Evolutionary conservation across 352 stramenopile species (phyloP).

Genomic region (Phytophthora melonis): DNA sequence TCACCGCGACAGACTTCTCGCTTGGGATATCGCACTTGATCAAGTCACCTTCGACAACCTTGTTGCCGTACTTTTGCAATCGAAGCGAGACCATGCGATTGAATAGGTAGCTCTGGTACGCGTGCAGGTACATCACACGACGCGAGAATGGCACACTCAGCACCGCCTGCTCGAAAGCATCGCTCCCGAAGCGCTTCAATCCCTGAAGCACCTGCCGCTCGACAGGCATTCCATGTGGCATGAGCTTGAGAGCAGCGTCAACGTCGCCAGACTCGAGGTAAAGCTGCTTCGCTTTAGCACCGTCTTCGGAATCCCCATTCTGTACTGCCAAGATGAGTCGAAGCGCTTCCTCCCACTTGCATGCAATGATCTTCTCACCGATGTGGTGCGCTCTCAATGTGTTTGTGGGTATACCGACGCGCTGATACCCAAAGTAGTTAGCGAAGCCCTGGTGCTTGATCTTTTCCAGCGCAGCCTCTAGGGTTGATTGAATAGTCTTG

Average conservation of each 20-base stretch:
- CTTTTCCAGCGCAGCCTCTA: conserved; percentile 38
- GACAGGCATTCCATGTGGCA: conserved; percentile 52
- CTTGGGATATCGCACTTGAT: conserved; percentile 34
- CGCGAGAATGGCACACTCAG: conserved; percentile 62
- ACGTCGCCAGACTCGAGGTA: conserved; percentile 60
- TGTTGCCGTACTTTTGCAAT: conserved; percentile 44
- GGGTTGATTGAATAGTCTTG: conserved; percentile 19
- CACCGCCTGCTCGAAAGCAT: conserved; percentile 66
- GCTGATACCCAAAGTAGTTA: conserved; percentile 90
- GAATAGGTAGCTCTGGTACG: conserved; percentile 85
- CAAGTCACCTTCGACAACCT: conserved; percentile 69
- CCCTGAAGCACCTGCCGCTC: conserved; percentile 75
- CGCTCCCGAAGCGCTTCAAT: conserved; percentile 64
- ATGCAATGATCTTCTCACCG: conserved; percentile 69
- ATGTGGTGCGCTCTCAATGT: conserved; percentile 73
- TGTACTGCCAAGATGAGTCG: conserved; percentile 55
- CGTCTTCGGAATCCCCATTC: conserved; percentile 46
- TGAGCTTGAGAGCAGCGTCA: conserved; percentile 62
- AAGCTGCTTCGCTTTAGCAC: conserved; percentile 47
- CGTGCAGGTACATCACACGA: conserved; percentile 78
- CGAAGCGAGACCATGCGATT: conserved; percentile 69
- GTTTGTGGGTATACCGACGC: conserved; percentile 60
- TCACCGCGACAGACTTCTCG: conserved; percentile 30
- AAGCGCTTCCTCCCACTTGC: conserved; percentile 66
- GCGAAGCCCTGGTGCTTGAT: conserved; percentile 58